These are phyloP conservation scores for Apiotrichum laibachii DNA, from an alignment of 1,284 basidiomycete genomes.

Conservation along the genomic window DNA sequence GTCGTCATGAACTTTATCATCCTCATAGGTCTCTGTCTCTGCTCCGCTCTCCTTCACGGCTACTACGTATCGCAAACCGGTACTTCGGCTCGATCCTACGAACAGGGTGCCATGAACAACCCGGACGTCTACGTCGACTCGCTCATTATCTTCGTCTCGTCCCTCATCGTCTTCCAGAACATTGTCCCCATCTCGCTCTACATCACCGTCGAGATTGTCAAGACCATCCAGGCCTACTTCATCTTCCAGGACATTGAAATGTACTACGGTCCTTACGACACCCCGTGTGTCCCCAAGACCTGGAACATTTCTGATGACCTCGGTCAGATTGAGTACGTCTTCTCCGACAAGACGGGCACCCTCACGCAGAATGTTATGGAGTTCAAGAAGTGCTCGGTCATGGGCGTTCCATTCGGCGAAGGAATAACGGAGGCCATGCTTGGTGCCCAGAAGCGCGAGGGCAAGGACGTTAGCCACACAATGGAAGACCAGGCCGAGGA, in stretches of 20 bases:
- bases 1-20: constrained; percentile 90
- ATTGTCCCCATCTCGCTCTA: constrained; percentile 96
- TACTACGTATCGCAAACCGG: constrained; percentile 61
- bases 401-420: constrained; percentile 82
- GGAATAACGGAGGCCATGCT: constrained; percentile 93
- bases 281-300: constrained; percentile 88
- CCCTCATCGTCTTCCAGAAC: constrained; percentile 93
- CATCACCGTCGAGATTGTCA: constrained; percentile 97
- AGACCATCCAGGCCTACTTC: constrained; percentile 93
- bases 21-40: constrained; percentile 71
- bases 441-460: constrained; percentile 81
- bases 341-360: constrained; percentile 96
- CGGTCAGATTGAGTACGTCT: constrained; percentile 96
- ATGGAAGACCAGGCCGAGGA: constrained; percentile 68
- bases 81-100: constrained; percentile 73
- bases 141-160: constrained; percentile 83
- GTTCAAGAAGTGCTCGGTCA: constrained; percentile 91
- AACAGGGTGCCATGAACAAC: constrained; percentile 64
- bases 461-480: constrained; percentile 63
- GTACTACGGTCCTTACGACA: constrained; percentile 85
- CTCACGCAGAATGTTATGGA: constrained; percentile 98
- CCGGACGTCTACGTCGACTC: constrained; percentile 68
- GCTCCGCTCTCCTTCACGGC: constrained; percentile 53
- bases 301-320: constrained; percentile 99
- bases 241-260: constrained; percentile 96